These are phyloP conservation scores for Rutstroemia sp. DNA, from an alignment of 2,329 filamentous ascomycete genomes.

Conservation along the genomic window DNA sequence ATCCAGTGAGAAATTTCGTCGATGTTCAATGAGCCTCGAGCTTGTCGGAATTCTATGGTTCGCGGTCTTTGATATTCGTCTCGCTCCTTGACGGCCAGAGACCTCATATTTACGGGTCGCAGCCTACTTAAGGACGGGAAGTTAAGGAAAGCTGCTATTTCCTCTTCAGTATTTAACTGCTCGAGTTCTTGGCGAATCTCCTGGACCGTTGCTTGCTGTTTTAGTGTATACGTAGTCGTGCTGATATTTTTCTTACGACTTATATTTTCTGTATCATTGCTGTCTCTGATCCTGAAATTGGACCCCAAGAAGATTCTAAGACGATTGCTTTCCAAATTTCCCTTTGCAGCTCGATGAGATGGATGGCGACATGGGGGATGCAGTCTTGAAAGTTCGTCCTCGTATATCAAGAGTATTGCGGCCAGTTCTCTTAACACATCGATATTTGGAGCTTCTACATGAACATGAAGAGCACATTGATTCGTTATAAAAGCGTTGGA, in stretches of 20 bases:
- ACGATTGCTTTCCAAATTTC: conserved; percentile 19
- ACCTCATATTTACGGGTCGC: conserved; percentile 17
- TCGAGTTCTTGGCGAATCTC: not conserved
- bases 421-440: conserved; percentile 18
- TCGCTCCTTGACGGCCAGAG: not conserved
- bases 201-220: not conserved
- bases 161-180: not conserved
- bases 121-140: conserved; percentile 1
- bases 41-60: conserved; percentile 24
- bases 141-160: conserved; percentile 10
- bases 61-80: conserved; percentile 1
- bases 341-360: conserved; percentile 7
- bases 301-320: not conserved
- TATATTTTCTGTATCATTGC: not conserved
- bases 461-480: conserved; percentile 23
- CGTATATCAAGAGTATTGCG: conserved; percentile 21
- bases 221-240: not conserved
- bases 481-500: conserved; percentile 21
- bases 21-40: conserved; percentile 15
- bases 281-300: not conserved
- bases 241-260: not conserved
- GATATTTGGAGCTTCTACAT: conserved; percentile 18
- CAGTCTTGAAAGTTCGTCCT: conserved; percentile 20
- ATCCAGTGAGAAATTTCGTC: conserved; percentile 18
- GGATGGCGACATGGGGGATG: conserved; percentile 21